A percentile compares a stretch with the other conserved stretches of the same genome.
phyloP scores from a whole-genome alignment of 2,329 filamentous ascomycete species.

The Ophiognomonia clavigignenti-juglandacearum region DNA sequence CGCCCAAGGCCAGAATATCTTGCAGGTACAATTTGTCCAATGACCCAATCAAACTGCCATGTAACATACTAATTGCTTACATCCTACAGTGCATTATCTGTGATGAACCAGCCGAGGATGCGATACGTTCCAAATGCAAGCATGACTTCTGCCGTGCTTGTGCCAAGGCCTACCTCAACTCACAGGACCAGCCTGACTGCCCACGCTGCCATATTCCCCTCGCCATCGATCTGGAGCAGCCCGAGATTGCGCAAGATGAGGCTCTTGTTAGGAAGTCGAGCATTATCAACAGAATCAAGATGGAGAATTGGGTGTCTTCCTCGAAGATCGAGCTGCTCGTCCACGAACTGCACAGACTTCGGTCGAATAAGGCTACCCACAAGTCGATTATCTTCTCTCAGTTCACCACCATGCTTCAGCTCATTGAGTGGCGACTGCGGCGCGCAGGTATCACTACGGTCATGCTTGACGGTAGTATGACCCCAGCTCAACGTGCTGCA shows the following conservation, averaged over 20 bases:
- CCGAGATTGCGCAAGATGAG: conserved; percentile 90
- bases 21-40: no score
- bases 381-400: conserved; percentile 98
- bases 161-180: conserved; percentile 73
- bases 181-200: conserved; percentile 74
- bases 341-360: conserved; percentile 86
- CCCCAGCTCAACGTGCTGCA: conserved; percentile 83
- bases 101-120: conserved; percentile 92
- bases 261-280: conserved; percentile 85
- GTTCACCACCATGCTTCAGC: conserved; percentile 94
- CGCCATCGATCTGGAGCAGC: conserved; percentile 88
- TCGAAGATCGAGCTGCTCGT: conserved; percentile 97
- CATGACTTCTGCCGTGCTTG: conserved; percentile 88
- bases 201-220: conserved; percentile 88
- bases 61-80: no score
- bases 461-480: conserved; percentile 98
- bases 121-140: conserved; percentile 84
- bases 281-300: conserved; percentile 97
- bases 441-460: conserved; percentile 97
- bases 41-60: no score
- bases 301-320: conserved; percentile 97
- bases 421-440: conserved; percentile 94
- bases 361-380: conserved; percentile 86
- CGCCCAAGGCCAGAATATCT: conserved; percentile 81
- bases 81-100: conserved; percentile 75